These are phyloP conservation scores for Acer saccharum DNA, from an alignment of 345 rosid species.

Conservation along the genomic window DNA sequence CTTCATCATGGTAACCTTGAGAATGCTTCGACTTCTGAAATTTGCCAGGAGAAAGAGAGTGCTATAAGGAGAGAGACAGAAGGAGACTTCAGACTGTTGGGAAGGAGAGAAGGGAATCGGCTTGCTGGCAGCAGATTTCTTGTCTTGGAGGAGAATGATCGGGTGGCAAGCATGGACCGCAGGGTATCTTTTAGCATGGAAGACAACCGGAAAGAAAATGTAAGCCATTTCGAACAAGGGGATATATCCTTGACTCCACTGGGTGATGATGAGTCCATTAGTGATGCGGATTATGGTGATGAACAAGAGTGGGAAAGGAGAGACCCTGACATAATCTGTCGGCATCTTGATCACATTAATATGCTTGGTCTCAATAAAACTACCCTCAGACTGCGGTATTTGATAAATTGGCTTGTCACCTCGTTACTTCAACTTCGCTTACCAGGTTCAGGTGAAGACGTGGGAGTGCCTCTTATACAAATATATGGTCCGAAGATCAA, in stretches of 20 bases:
- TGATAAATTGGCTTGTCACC: constrained; percentile 84
- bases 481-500: constrained; percentile 76
- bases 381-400: constrained; percentile 66
- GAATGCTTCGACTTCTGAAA: constrained; percentile 30
- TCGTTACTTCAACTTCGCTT: constrained; percentile 76
- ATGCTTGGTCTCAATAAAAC: constrained; percentile 81
- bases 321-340: constrained; percentile 77
- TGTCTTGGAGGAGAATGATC: constrained; percentile 48
- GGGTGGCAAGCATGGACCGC: constrained; percentile 40
- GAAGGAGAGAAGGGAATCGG: constrained; percentile 56
- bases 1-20: constrained; percentile 18
- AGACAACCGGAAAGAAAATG: constrained; percentile 38
- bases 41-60: constrained; percentile 49
- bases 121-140: constrained; percentile 49
- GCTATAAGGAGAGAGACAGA: constrained; percentile 74
- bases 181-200: constrained; percentile 51
- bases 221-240: constrained; percentile 49
- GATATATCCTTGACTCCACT: constrained; percentile 57
- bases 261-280: constrained; percentile 51
- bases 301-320: constrained; percentile 68
- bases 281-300: constrained; percentile 57
- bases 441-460: constrained; percentile 45
- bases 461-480: constrained; percentile 51
- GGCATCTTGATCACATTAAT: constrained; percentile 75
- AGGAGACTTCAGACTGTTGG: constrained; percentile 66